These are phyloP conservation scores for Boletellus emodensis DNA, from an alignment of 768 basidiomycete genomes.

Conservation along the genomic window DNA sequence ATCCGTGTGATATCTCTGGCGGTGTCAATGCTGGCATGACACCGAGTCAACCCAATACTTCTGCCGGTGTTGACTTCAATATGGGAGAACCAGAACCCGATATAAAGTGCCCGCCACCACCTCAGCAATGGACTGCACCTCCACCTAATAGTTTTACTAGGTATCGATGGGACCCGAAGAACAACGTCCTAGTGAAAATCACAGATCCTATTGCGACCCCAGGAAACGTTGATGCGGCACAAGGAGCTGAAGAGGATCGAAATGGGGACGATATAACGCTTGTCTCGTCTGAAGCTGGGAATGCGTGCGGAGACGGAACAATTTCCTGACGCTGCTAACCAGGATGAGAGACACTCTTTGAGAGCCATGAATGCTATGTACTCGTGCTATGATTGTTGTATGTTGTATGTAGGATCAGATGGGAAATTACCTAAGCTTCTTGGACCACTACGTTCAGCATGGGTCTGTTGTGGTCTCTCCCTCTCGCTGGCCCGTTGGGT, in stretches of 20 bases:
- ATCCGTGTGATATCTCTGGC: neutral
- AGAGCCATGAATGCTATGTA: neutral
- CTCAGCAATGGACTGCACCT: neutral
- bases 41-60: neutral
- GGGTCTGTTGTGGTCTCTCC: conserved; percentile 73
- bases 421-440: conserved; percentile 7
- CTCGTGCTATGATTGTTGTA: neutral
- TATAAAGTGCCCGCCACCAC: neutral
- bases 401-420: neutral
- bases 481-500: conserved; percentile 61
- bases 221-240: neutral
- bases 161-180: conserved; percentile 13
- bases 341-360: neutral
- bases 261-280: conserved; percentile 14
- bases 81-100: neutral
- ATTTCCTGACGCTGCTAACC: neutral
- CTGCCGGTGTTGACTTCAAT: neutral
- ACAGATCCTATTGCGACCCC: neutral
- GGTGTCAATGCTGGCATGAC: neutral
- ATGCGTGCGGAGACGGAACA: neutral
- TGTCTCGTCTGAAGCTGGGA: conserved; percentile 12
- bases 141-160: neutral
- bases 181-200: neutral
- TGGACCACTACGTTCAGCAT: conserved; percentile 34
- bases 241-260: neutral